Evolutionary conservation across 2,329 filamentous ascomycete genomes (phyloP), one percentile per base, ranked within the genome.

Genomic region (Pestalotiopsis sp.): DNA sequence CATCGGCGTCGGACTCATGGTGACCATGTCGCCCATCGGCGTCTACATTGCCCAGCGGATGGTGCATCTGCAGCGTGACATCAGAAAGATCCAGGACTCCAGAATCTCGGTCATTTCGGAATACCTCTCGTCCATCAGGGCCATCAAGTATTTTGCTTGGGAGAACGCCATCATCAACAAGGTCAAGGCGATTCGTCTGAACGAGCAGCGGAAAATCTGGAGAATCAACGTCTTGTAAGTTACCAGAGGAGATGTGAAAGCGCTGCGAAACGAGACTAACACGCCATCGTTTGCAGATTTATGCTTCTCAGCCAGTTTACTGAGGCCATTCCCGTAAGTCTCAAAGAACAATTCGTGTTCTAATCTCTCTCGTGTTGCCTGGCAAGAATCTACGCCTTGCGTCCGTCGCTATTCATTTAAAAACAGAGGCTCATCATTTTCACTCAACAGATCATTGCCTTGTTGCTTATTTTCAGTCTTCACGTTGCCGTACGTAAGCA

Each of bases 101-200:
- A 84, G 88, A 31, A 86, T 90, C 66, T 88, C 87, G 1, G 81
- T 87, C 23, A 84, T 89, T 20, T 85, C 86, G 1, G 87, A 90
- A 72, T 89, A 88, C 71, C 80, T 90, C 31, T 79, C 82, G 31
- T 88, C 87, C 7, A 88, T 90, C 67, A 83, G 85, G 12, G 86
- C 85, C 17, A 84, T 90, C 76, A 90, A 90, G 73, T 89, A 88
- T 71, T 89, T 90, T 74, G 85, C 85, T 2, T 90, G 87, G 88
- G 87, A 90, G 73, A 81, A 83, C 20, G 81, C 85, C 39, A 83
- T 87, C 70, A 81, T 83, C 12, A 79, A 83, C n/a, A 84, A 82
- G 64, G 84, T 90, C 67, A 81, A 86, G 38, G 77, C 81, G 4
- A 81, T 86, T 12, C 84, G 88, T 2, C 74, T 78, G 14, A 77